Conservation (phyloP, 805 yeast species). For the Cyberlindnera euphorbiae region DNA sequence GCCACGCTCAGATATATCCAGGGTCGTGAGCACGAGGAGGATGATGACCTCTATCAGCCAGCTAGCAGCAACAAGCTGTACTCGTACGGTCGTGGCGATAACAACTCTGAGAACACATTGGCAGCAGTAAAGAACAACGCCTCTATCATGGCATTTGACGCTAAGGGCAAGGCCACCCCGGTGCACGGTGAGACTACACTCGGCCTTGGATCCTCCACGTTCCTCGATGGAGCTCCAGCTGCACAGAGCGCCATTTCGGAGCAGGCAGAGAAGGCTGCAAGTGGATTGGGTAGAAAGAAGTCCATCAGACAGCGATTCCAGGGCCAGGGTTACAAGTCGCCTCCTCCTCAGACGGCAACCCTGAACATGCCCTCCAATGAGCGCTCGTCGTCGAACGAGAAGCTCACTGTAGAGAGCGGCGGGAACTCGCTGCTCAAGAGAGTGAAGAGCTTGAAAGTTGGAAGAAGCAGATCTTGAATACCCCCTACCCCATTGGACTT, state of each 20-base stretch:
- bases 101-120: conserved; percentile 19
- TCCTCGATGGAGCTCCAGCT: conserved; percentile 96
- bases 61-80: conserved; percentile 12
- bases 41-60: conserved; percentile 28
- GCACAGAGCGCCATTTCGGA: conserved; percentile 40
- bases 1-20: conserved; percentile 71
- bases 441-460: conserved; percentile 85
- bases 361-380: conserved; percentile 2
- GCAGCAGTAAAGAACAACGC: conserved; percentile 48
- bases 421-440: conserved; percentile 69
- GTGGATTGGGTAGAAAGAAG: conserved; percentile 72
- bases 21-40: conserved; percentile 59
- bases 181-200: conserved; percentile 83
- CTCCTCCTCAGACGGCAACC: conserved; percentile 4
- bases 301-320: conserved; percentile 68
- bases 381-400: conserved; percentile 3
- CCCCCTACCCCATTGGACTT: no score
- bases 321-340: conserved; percentile 11
- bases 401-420: conserved; percentile 21
- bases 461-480: conserved; percentile 30
- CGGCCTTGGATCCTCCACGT: conserved; percentile 90
- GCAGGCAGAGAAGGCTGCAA: conserved; percentile 30
- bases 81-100: conserved; percentile 11
- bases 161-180: conserved; percentile 59
- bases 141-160: conserved; percentile 59